These are phyloP conservation scores for Cucumis cinereus DNA, from an alignment of 306 rosid species.

Conservation along the genomic window DNA sequence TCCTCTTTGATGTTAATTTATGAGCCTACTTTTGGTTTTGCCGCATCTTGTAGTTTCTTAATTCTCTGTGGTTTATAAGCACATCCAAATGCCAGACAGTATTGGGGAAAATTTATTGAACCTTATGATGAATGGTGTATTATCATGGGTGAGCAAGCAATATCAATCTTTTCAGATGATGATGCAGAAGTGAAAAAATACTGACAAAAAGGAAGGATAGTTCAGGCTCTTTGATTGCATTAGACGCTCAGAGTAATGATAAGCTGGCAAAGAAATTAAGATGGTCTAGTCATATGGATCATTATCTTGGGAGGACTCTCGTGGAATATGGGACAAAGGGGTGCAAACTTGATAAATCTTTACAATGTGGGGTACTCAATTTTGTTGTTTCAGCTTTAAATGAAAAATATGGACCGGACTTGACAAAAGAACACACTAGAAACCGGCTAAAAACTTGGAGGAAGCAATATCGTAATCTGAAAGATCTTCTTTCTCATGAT, in stretches of 20 bases:
- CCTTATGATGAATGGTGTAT: constrained; percentile 34
- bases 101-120: constrained; percentile 26
- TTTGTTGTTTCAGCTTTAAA: constrained; percentile 27
- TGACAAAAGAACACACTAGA: constrained; percentile 34
- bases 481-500: constrained; percentile 30
- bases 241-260: constrained; percentile 27
- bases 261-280: constrained; percentile 25
- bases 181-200: constrained; percentile 24
- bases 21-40: not conserved
- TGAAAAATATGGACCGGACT: constrained; percentile 27
- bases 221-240: constrained; percentile 16
- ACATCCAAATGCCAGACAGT: constrained; percentile 36
- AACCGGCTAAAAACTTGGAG: constrained; percentile 45
- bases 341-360: constrained; percentile 30
- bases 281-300: constrained; percentile 51
- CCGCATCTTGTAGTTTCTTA: not conserved
- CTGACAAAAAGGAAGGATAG: constrained; percentile 23
- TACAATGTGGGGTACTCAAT: constrained; percentile 35
- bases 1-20: constrained; percentile 8
- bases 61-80: constrained; percentile 25
- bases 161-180: constrained; percentile 23
- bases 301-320: constrained; percentile 37
- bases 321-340: constrained; percentile 41
- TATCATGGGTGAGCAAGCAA: constrained; percentile 32
- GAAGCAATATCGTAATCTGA: constrained; percentile 30